Base-by-base conservation (phyloP, 2,329 filamentous ascomycete genomes). In the Talaromyces piceae region DNA sequence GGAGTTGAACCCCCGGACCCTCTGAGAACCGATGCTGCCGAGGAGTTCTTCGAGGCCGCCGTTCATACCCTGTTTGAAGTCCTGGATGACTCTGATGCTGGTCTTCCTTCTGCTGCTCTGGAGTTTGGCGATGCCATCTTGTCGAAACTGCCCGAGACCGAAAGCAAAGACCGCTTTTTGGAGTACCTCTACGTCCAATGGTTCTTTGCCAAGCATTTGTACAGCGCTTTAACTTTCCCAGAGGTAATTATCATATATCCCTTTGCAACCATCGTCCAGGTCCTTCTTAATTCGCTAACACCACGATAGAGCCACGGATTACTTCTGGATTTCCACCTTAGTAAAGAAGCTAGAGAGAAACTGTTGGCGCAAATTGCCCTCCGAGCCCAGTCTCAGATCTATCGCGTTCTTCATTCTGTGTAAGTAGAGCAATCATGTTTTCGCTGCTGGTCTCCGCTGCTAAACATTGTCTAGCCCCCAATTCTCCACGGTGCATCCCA, bases 281-380 rank as follows among this genome's bases (percentile, higher is more conserved):
- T 41, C 27, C 44, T 31, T 20, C 4, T 2, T 13, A 37, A 28
- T 16, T 11, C 59, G 26, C 33, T 54, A 57, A 72, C 73, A 57
- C 18, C 56, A 18, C 5, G 16, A 45, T 59, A 83, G 80, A 75
- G 74, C 16, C 75, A 80, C 53, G 78, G 77, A 45, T 73, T 83
- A 56, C 84, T 97, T 74, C 80, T 88, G 51, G 88, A 95, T 61
- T 91, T 95, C 67, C 88, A 95, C 71, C 89, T 97, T 61, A 91
- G 87, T 46, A 88, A 94, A 59, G 89, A 91, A 68, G 90, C 89
- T 39, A 82, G 93, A 41, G 87, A 95, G 62, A 91, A 77, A 57
- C 77, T 84, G 45, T 71, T 83, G 52, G 77, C 79, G 55, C 86
- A 91, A 64, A 85, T 96, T 51, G 89, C 87, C 50, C 82, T 87